Evolutionary conservation across 768 basidiomycete species (phyloP).

Genomic region (Phylloporus sp.): DNA sequence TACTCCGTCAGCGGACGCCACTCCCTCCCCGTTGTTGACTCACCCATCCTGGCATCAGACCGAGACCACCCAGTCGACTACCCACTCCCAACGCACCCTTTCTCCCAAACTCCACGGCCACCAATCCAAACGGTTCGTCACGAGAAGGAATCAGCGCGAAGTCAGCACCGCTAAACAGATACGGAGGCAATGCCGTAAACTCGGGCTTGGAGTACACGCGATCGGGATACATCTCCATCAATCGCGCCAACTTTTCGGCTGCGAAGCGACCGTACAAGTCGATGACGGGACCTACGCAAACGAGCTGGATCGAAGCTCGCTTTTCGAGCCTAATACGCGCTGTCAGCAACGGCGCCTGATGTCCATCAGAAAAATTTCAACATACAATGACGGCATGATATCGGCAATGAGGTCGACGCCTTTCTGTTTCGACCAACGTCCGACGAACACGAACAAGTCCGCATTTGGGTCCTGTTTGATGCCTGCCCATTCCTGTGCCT

Average conservation of each 20-base stretch:
- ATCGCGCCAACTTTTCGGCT: slow-evolving; percentile 84
- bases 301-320: slow-evolving; percentile 77
- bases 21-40: slow-evolving; percentile 23
- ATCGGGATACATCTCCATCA: slow-evolving; percentile 94
- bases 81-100: slow-evolving; percentile 97
- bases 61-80: slow-evolving; percentile 88
- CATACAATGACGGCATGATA: slow-evolving; percentile 84
- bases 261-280: slow-evolving; percentile 94
- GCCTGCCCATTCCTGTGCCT: slow-evolving; percentile 93
- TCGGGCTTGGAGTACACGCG: slow-evolving; percentile 95
- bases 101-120: slow-evolving; percentile 93
- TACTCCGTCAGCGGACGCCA: neutral
- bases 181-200: slow-evolving; percentile 90
- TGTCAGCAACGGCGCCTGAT: neutral
- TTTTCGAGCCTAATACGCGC: slow-evolving; percentile 63
- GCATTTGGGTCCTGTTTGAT: slow-evolving; percentile 87
- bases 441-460: slow-evolving; percentile 93
- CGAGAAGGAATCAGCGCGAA: slow-evolving; percentile 94
- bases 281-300: slow-evolving; percentile 90
- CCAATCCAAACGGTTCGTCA: slow-evolving; percentile 94
- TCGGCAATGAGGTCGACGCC: slow-evolving; percentile 97
- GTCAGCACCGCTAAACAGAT: slow-evolving; percentile 91
- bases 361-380: slow-evolving; percentile 6
- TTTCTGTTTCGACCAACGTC: slow-evolving; percentile 98
- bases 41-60: slow-evolving; percentile 98